Percentiles rank a stretch among this genome's conserved stretches.
Conservation (phyloP, 352 stramenopile genomes). For the Phytophthora idaei region DNA sequence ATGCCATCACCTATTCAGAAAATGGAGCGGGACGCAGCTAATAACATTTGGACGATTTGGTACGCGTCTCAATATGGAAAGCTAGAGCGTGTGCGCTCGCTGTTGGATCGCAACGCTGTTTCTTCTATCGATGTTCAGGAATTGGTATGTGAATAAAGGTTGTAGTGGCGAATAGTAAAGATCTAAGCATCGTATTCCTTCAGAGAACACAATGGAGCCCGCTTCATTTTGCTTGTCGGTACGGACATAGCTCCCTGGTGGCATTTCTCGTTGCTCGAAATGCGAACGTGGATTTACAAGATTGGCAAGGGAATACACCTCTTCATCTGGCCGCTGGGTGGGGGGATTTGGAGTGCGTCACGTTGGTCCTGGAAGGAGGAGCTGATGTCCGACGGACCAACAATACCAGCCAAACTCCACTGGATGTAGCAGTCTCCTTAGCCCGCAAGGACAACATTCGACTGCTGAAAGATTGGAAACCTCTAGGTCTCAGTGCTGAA, state of each 20-base stretch:
- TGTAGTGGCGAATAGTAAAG: background rate
- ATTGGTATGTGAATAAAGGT: constrained; percentile 34
- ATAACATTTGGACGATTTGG: constrained; percentile 75
- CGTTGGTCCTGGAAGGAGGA: constrained; percentile 64
- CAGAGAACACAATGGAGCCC: constrained; percentile 65
- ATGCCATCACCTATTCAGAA: constrained; percentile 35
- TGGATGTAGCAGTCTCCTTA: constrained; percentile 47
- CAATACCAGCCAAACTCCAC: constrained; percentile 36
- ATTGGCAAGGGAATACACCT: constrained; percentile 69
- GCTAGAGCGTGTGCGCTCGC: constrained; percentile 47
- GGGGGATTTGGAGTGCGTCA: constrained; percentile 57
- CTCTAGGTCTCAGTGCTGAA: constrained; percentile 42
- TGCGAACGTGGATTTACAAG: constrained; percentile 49
- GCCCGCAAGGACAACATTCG: constrained; percentile 41
- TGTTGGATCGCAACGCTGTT: constrained; percentile 50
- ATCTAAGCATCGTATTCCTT: constrained; percentile 2
- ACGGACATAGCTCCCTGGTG: constrained; percentile 54
- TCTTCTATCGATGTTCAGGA: constrained; percentile 59
- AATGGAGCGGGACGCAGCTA: constrained; percentile 24
- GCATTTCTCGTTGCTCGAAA: constrained; percentile 54
- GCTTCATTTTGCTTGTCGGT: constrained; percentile 65
- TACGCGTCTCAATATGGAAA: constrained; percentile 73
- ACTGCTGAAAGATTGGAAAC: constrained; percentile 60
- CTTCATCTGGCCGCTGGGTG: constrained; percentile 75
- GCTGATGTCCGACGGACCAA: constrained; percentile 40